Percentiles rank a stretch among this genome's conserved stretches.
Conservation (phyloP, 306 rosid genomes). For the Vigna reflexopilosa region DNA sequence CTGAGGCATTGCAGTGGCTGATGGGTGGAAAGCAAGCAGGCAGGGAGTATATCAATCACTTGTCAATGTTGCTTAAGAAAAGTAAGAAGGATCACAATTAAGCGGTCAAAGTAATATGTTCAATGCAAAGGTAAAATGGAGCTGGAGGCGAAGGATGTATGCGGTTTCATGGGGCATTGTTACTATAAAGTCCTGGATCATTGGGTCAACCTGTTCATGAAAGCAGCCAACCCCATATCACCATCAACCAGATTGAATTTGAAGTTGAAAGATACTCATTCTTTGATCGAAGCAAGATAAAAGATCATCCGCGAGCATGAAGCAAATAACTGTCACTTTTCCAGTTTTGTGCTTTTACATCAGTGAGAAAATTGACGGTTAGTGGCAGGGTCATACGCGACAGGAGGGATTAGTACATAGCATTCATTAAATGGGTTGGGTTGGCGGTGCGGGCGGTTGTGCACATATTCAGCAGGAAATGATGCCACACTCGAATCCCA, state of each 20-base stretch:
- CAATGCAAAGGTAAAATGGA: constrained; percentile 27
- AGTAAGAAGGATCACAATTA: constrained; percentile 75
- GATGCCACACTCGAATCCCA: constrained; percentile 17
- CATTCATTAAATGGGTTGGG: constrained; percentile 24
- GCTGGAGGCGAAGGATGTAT: background rate
- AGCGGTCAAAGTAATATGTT: constrained; percentile 36
- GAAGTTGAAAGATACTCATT: constrained; percentile 36
- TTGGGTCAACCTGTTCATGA: constrained; percentile 31
- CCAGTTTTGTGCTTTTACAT: constrained; percentile 27
- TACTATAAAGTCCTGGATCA: background rate
- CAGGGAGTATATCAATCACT: constrained; percentile 63
- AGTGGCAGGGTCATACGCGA: constrained; percentile 18
- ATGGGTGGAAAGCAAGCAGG: constrained; percentile 68
- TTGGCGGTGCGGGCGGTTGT: background rate
- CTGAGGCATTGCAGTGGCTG: constrained; percentile 92
- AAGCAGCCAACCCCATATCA: constrained; percentile 26
- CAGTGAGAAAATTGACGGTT: constrained; percentile 19
- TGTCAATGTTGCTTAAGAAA: constrained; percentile 83
- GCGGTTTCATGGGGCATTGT: constrained; percentile 32
- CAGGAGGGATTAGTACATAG: constrained; percentile 28
- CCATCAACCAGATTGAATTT: background rate
- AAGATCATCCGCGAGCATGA: constrained; percentile 35
- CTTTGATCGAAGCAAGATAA: constrained; percentile 13
- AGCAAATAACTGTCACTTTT: constrained; percentile 20
- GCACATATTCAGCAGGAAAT: constrained; percentile 28